Conservation (phyloP, 192 early-diverging fungal species). For the Kickxella alabastrina region DNA sequence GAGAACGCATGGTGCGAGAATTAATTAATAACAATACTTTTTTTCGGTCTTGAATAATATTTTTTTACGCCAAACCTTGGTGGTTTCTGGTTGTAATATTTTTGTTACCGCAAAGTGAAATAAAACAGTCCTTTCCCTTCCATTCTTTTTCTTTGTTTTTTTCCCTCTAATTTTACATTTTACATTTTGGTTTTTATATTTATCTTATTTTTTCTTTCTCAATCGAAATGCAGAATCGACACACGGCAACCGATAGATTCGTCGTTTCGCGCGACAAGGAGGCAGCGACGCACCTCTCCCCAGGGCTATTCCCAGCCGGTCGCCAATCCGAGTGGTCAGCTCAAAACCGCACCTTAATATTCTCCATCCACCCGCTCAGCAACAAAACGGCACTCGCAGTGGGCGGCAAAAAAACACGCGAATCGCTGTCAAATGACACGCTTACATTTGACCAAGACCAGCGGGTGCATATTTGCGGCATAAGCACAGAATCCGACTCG, state of each 20-base stretch:
- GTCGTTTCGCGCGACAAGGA: slow-evolving; percentile 31
- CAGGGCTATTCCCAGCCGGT: slow-evolving; percentile 26
- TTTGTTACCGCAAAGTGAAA: too few species aligned
- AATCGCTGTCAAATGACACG: background rate
- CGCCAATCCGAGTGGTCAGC: slow-evolving; percentile 22
- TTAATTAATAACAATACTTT: too few species aligned
- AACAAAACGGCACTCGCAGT: slow-evolving; percentile 22
- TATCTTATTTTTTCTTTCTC: background rate
- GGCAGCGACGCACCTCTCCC: slow-evolving; percentile 6
- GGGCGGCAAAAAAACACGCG: slow-evolving; percentile 24
- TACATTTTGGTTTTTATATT: background rate
- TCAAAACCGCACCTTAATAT: slow-evolving; percentile 38
- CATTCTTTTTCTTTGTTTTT: background rate
- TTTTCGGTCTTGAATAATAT: too few species aligned
- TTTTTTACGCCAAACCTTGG: background rate
- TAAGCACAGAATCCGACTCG: slow-evolving; percentile 11
- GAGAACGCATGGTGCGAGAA: slow-evolving; percentile 65
- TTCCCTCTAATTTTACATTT: slow-evolving; percentile 3
- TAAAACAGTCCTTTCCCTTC: slow-evolving; percentile 2
- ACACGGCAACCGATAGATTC: slow-evolving; percentile 29
- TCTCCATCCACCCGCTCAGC: slow-evolving; percentile 21
- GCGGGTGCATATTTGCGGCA: slow-evolving; percentile 18
- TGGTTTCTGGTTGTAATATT: background rate
- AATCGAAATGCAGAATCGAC: slow-evolving; percentile 10
- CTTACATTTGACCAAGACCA: slow-evolving; percentile 29